phyloP scores from a whole-genome alignment of 805 yeast genomes.

The Vanderwaltozyma yarrowii region DNA sequence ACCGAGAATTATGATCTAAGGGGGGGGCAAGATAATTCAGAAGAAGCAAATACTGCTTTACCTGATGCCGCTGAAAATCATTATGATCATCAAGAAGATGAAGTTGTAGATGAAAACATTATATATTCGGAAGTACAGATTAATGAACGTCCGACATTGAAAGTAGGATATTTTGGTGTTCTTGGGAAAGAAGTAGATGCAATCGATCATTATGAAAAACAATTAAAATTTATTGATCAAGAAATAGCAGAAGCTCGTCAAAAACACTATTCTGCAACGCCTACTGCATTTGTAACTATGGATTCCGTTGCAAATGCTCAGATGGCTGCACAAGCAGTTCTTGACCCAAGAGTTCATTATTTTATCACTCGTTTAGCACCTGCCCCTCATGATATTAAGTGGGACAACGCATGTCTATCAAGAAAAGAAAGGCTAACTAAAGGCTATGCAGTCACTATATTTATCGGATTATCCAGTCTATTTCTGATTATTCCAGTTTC shows the following conservation, averaged over 20 bases:
- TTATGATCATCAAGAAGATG: background rate
- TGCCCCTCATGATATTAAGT: conserved; percentile 89
- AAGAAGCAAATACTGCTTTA: background rate
- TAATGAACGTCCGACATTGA: conserved; percentile 50
- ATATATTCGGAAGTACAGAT: conserved; percentile 22
- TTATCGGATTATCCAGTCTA: conserved; percentile 45
- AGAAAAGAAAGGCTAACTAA: conserved; percentile 60
- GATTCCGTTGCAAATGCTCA: conserved; percentile 92
- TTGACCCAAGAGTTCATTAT: conserved; percentile 81
- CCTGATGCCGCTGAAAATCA: background rate
- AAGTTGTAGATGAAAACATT: conserved; percentile 12
- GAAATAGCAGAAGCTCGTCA: conserved; percentile 56
- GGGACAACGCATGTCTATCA: conserved; percentile 83
- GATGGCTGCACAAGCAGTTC: conserved; percentile 89
- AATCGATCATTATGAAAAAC: conserved; percentile 62
- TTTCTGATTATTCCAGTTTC: conserved; percentile 75
- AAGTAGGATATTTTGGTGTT: conserved; percentile 49
- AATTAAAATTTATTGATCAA: conserved; percentile 57
- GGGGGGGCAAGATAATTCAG: conserved; percentile 3
- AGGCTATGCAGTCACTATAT: conserved; percentile 30
- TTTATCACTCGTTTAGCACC: conserved; percentile 82
- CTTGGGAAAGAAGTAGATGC: conserved; percentile 71
- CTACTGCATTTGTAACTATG: conserved; percentile 92
- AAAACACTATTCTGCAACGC: conserved; percentile 68
- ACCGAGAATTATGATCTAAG: conserved; percentile 19